Conservation (phyloP, 768 basidiomycete genomes). For the Austroboletus eburneus region DNA sequence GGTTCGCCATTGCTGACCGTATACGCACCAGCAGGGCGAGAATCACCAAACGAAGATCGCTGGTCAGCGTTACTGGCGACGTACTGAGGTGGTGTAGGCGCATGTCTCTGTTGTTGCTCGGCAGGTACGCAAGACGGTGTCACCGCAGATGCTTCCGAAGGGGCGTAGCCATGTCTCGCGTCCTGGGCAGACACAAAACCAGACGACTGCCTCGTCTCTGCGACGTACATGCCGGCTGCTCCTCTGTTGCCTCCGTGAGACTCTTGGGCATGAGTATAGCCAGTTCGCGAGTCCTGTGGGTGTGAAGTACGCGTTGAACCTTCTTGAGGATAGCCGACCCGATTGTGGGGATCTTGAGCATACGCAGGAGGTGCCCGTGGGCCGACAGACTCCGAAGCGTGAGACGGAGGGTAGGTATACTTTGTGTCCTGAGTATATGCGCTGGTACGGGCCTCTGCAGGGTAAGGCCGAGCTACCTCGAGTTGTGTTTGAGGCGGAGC, state of each 20-base stretch:
- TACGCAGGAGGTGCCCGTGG: conserved; percentile 13
- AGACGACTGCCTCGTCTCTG: conserved; percentile 20
- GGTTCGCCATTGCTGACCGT: conserved; percentile 5
- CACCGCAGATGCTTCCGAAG: conserved; percentile 13
- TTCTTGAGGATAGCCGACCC: conserved; percentile 13
- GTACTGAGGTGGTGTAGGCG: conserved; percentile 11
- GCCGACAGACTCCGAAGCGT: conserved; percentile 13
- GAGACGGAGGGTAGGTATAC: conserved; percentile 19
- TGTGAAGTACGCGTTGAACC: conserved; percentile 11
- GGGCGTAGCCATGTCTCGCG: conserved; percentile 17
- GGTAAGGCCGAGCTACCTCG: conserved; percentile 17
- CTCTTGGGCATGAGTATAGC: conserved; percentile 17
- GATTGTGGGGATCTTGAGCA: conserved; percentile 14
- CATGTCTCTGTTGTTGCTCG: conserved; percentile 23
- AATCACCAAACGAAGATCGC: conserved; percentile 20
- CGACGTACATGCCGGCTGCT: conserved; percentile 3
- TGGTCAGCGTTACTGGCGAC: conserved; percentile 14
- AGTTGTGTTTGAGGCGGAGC: conserved; percentile 10
- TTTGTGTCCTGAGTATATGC: conserved; percentile 25
- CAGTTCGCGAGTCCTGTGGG: conserved; percentile 17
- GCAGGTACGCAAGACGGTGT: conserved; percentile 13
- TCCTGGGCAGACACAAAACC: conserved; percentile 19
- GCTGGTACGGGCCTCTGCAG: conserved; percentile 15
- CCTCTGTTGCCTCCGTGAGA: conserved; percentile 11
- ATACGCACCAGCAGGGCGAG: conserved; percentile 19